These are phyloP conservation scores for Calocybe cyanea DNA, from an alignment of 768 basidiomycete genomes.

Conservation along the genomic window DNA sequence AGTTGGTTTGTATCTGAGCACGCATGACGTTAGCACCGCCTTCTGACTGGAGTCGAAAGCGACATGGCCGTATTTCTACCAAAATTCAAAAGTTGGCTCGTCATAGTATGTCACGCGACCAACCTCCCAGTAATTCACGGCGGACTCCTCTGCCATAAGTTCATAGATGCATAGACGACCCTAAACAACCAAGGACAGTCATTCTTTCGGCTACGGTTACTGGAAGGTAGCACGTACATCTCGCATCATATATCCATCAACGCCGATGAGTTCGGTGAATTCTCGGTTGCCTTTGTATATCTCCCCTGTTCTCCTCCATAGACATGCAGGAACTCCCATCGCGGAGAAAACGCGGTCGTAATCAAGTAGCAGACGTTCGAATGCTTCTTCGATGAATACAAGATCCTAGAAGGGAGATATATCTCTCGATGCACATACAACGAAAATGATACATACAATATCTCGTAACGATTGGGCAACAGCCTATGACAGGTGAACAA, in stretches of 20 bases:
- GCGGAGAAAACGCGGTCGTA: constrained; percentile 93
- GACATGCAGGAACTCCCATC: constrained; percentile 95
- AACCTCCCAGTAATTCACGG: constrained; percentile 98
- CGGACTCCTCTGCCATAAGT: constrained; percentile 95
- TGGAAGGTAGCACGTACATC: constrained; percentile 52
- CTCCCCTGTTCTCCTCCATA: constrained; percentile 96
- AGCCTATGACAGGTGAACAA: constrained; percentile 36
- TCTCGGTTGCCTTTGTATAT: constrained; percentile 98
- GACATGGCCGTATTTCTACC: constrained; percentile 89
- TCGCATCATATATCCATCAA: constrained; percentile 85
- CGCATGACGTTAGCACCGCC: constrained; percentile 89
- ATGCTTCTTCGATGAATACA: constrained; percentile 97
- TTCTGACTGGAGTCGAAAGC: constrained; percentile 92
- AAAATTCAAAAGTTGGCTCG: constrained; percentile 1
- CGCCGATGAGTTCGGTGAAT: constrained; percentile 86
- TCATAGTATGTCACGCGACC: not conserved
- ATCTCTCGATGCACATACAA: constrained; percentile 4
- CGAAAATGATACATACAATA: constrained; percentile 43
- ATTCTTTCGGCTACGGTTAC: not conserved
- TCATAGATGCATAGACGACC: constrained; percentile 96
- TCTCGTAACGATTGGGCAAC: constrained; percentile 84
- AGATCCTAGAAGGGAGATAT: constrained; percentile 55
- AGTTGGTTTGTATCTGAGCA: constrained; percentile 73
- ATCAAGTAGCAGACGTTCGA: constrained; percentile 91
- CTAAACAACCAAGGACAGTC: constrained; percentile 25